Base-by-base conservation (phyloP, 495 filamentous ascomycete genomes). In the Penicillium pancosmium region DNA sequence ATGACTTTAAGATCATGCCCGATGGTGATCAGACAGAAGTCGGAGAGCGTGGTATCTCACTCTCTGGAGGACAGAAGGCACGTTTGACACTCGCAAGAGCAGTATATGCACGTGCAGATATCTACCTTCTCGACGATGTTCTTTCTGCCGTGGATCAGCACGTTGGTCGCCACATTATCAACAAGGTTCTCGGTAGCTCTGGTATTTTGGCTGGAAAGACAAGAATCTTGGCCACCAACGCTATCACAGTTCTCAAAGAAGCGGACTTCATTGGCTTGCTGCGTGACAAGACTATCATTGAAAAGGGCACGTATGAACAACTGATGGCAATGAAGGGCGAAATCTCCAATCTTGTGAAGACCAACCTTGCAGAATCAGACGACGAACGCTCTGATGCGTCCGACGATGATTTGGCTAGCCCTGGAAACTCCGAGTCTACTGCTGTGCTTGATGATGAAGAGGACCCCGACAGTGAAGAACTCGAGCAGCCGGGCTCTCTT, bases 11-110 rank as follows among this genome's bases (percentile, higher is more conserved):
- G 49, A 89, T 88, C 58, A 82, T 99, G 27, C 95, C 95, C 5
- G 95, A 99, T 72, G 94, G 95, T 15, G 95, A 99, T 67, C 89
- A 93, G 67, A 99, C 95, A 0, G 87, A 97, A 68, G 95, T 99
- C 55, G 94, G 94, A 57, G 94, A 99, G 74, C 88, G 96, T 60
- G 95, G 95, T 16, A 99, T 99, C 35, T 97, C 94, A 5, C 82
- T 99, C 36, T 97, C 93, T 50, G 95, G 95, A 57, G 95, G 95
- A 38, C 95, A 99, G 73, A 98, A 95, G 75, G 94, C 95, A 55
- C 87, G 95, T 15, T 80, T 99, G 64, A 94, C 92, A n/a, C 80
- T 99, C 53, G 95, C 95, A 13, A 82, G 95, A 68, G 95, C 95
- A 49, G 95, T 99, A 2, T 99, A 99, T 70, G 93, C 95, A 55